Percentiles rank a stretch among this genome's conserved stretches.
These are phyloP conservation scores for Rhodotorula sp. DNA, from an alignment of 1,284 basidiomycete genomes.

Conservation along the genomic window DNA sequence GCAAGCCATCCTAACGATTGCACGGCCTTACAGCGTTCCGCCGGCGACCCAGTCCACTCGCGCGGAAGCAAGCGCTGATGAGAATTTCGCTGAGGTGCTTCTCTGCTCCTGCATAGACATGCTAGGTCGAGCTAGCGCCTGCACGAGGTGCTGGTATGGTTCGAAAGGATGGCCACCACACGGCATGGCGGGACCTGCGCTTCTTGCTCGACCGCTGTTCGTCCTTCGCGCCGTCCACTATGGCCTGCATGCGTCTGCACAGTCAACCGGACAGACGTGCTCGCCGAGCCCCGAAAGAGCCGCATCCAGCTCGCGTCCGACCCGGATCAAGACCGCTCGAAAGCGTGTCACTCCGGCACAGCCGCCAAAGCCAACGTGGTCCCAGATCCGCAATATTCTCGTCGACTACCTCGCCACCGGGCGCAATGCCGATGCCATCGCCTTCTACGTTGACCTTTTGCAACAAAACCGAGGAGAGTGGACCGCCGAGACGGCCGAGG, in stretches of 20 bases:
- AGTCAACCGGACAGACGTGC: background rate
- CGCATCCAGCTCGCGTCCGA: too few species aligned
- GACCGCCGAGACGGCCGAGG: background rate
- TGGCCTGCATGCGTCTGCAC: background rate
- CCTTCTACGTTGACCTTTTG: conserved; percentile 1
- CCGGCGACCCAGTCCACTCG: too few species aligned
- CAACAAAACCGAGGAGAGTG: background rate
- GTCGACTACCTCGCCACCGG: conserved; percentile 10
- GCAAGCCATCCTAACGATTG: too few species aligned
- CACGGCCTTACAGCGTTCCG: too few species aligned
- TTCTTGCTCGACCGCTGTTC: too few species aligned
- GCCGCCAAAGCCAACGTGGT: too few species aligned
- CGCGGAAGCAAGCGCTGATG: too few species aligned
- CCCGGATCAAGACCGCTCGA: background rate
- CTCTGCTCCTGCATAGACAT: background rate
- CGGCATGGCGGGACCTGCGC: too few species aligned
- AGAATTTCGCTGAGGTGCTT: too few species aligned
- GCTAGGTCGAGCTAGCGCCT: background rate
- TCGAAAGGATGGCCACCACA: background rate
- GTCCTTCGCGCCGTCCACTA: too few species aligned
- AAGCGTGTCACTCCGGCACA: background rate
- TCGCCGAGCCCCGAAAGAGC: too few species aligned
- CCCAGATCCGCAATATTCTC: conserved; percentile 12
- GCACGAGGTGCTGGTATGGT: background rate
- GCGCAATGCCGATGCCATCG: conserved; percentile 12